These are phyloP conservation scores for Omphalea diandra DNA, from an alignment of 441 rosid genomes.

Conservation along the genomic window DNA sequence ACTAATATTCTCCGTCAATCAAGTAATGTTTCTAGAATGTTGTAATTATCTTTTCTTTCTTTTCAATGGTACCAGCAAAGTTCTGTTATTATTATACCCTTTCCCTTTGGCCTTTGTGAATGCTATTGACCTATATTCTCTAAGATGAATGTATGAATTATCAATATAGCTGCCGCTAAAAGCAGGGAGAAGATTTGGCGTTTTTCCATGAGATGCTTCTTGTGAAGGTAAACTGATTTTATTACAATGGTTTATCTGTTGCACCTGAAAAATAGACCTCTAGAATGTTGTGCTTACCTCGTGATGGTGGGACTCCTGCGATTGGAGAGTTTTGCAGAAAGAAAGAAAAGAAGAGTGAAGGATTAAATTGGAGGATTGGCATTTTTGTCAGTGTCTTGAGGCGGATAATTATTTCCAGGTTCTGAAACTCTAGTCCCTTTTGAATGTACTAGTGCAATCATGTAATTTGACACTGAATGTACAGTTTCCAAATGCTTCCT, in stretches of 20 bases:
- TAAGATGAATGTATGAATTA: too few species aligned
- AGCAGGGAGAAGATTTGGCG: not conserved
- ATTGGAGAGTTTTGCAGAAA: slow-evolving; percentile 10
- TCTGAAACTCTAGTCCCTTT: slow-evolving; percentile 1
- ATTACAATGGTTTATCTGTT: not conserved
- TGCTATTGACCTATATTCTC: not conserved
- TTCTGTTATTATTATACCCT: not conserved
- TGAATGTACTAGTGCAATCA: slow-evolving; percentile 14
- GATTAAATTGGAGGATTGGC: slow-evolving; percentile 9
- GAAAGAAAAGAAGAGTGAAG: slow-evolving; percentile 6
- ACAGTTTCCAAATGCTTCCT: slow-evolving; percentile 22
- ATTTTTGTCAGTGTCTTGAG: not conserved
- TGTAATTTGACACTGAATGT: slow-evolving; percentile 18
- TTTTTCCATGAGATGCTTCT: not conserved
- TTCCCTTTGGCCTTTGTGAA: not conserved
- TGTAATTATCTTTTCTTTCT: slow-evolving; percentile 11
- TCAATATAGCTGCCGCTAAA: not conserved
- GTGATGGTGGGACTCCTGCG: not conserved
- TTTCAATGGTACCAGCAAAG: not conserved
- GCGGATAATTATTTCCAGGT: not conserved
- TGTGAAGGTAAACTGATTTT: not conserved
- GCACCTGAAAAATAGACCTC: not conserved
- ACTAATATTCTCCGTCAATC: slow-evolving; percentile 1
- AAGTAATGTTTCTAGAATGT: slow-evolving; percentile 8
- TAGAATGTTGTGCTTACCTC: not conserved